phyloP scores from a whole-genome alignment of 176 grass and related monocot genomes.

The Cenchrus purpureus region DNA sequence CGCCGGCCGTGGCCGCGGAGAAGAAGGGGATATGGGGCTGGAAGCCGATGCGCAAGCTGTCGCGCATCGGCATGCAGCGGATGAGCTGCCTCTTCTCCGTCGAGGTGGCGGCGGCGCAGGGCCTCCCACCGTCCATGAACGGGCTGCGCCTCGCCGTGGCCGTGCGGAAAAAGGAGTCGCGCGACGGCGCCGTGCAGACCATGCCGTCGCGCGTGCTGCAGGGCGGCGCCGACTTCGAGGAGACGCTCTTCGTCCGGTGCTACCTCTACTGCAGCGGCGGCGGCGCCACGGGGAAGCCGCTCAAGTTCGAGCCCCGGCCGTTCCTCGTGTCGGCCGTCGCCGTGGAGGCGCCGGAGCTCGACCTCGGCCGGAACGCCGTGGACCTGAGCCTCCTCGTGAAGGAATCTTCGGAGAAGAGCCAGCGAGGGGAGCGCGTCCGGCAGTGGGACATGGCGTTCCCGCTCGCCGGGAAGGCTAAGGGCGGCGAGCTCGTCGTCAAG shows the following conservation, averaged over 20 bases:
- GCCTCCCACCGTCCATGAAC: constrained; percentile 81
- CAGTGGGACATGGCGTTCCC: constrained; percentile 76
- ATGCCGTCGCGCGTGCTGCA: constrained; percentile 88
- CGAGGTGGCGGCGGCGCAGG: constrained; percentile 77
- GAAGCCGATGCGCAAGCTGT: constrained; percentile 79
- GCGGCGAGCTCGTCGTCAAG: constrained; percentile 75
- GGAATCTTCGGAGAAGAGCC: constrained; percentile 76
- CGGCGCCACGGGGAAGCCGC: constrained; percentile 52
- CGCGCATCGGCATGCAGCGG: constrained; percentile 78
- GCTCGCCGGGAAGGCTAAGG: constrained; percentile 85
- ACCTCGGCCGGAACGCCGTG: constrained; percentile 70
- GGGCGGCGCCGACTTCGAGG: constrained; percentile 77
- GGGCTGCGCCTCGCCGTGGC: constrained; percentile 83
- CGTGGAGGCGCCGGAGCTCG: constrained; percentile 85
- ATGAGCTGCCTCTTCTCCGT: constrained; percentile 88
- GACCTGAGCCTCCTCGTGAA: constrained; percentile 77
- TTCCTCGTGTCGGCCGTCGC: constrained; percentile 72
- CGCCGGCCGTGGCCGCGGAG: constrained; percentile 23
- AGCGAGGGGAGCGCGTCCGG: constrained; percentile 64
- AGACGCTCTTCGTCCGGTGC: constrained; percentile 87
- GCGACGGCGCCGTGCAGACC: constrained; percentile 85
- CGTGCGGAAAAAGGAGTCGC: constrained; percentile 89
- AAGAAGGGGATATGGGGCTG: constrained; percentile 88
- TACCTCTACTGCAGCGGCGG: constrained; percentile 84
- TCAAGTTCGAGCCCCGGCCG: constrained; percentile 61